phyloP scores from a whole-genome alignment of 2,329 filamentous ascomycete species.

The Chrysosphaeria jannelii region DNA sequence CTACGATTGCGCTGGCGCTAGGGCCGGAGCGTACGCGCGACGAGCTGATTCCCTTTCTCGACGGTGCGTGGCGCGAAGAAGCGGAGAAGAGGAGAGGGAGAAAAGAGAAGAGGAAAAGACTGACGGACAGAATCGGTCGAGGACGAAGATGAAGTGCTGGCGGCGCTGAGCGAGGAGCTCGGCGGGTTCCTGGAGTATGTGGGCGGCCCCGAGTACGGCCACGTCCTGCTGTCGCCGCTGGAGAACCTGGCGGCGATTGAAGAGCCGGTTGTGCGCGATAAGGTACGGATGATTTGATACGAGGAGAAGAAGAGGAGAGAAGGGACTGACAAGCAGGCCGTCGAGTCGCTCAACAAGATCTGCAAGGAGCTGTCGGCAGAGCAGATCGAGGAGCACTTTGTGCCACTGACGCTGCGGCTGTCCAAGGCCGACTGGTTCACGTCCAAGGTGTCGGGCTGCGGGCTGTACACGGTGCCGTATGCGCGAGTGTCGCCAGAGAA shows the following conservation, averaged over 20 bases:
- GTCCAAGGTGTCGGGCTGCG: conserved; percentile 92
- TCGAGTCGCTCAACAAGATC: conserved; percentile 98
- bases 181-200: conserved; percentile 95
- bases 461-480: conserved; percentile 82
- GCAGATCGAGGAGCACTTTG: conserved; percentile 93
- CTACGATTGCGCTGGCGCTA: conserved; percentile 87
- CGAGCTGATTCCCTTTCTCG: conserved; percentile 94
- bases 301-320: too few species aligned
- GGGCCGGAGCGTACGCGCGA: conserved; percentile 91
- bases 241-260: conserved; percentile 98
- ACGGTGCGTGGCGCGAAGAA: conserved; percentile 44
- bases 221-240: conserved; percentile 84
- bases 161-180: conserved; percentile 86
- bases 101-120: background rate
- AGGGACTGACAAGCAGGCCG: conserved; percentile 36
- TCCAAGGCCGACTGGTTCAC: conserved; percentile 99
- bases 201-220: conserved; percentile 72
- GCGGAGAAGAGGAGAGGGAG: too few species aligned
- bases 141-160: conserved; percentile 94
- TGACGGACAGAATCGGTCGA: conserved; percentile 61
- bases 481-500: conserved; percentile 63
- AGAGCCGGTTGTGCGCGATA: conserved; percentile 89
- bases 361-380: conserved; percentile 70
- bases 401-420: conserved; percentile 78
- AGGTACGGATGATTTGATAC: conserved; percentile 36